Evolutionary conservation across 768 basidiomycete genomes (phyloP), one percentile per base, ranked within the genome.

Genomic region (Gloeostereum incarnatum): DNA sequence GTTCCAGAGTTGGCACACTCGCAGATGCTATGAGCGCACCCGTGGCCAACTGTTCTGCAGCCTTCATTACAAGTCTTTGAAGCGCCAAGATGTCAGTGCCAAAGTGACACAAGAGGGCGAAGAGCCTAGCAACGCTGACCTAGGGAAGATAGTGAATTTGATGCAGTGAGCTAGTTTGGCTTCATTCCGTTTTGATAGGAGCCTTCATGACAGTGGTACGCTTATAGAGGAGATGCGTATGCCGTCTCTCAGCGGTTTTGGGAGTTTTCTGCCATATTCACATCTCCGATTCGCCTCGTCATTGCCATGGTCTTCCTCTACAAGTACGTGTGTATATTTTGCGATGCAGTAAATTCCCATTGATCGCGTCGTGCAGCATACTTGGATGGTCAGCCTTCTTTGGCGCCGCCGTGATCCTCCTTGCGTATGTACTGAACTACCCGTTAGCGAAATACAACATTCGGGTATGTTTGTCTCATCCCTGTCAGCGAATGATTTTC

Each of bases 351-450:
- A n/a, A 11, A 20, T 36, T 22, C 3, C 27, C 21, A 24, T 37
- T 25, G 25, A 45, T 32, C 34, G 38, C 8, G 30, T 40, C 17
- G 19, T 13, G 8, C 39, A 87, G 82, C 24, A 61, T 88, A 25
- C 65, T 89, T 19, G 87, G 87, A 4, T 86, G 83, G 80, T 80
- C 79, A 39, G 76, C 82, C 1, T 66, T 87, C 23, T 73, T 79
- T 18, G 84, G 83, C 5, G 78, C 84, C 8, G 64, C 64, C 6
- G 75, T 86, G 9, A 68, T 87, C 21, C 48, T 79, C 6, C 43
- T 81, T 8, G 75, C 75, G 2, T 78, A 75, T 39, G 57, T 69
- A 6, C 48, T 86, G 42, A 85, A 82, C 53, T 79, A 77, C 40
- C 78, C 81, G 8, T 54, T 88, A 35, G 77, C 75, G 3, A 76